Conservation (phyloP, 1,284 basidiomycete genomes). For the Melampsora americana region DNA sequence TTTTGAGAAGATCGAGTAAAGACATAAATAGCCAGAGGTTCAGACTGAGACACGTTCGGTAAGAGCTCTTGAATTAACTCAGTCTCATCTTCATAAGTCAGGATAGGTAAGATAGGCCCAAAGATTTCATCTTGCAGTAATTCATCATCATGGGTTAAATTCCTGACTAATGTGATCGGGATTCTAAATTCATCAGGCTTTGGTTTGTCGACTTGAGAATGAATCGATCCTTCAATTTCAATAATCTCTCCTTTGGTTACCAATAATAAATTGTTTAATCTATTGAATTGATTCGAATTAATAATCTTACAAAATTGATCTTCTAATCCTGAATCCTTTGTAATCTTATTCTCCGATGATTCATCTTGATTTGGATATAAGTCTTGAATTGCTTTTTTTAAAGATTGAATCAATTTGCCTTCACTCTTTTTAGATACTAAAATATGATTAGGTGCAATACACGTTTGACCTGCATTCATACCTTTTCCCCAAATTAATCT, state of each 20-base stretch:
- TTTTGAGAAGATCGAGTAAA: slow-evolving; percentile 51
- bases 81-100: slow-evolving; percentile 36
- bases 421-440: slow-evolving; percentile 50
- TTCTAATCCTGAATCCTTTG: not conserved
- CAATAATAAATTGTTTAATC: slow-evolving; percentile 52
- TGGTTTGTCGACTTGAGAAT: slow-evolving; percentile 44
- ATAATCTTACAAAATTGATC: slow-evolving; percentile 50
- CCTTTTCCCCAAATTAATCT: slow-evolving; percentile 56
- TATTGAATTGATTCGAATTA: slow-evolving; percentile 53
- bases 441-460: slow-evolving; percentile 54
- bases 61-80: slow-evolving; percentile 49
- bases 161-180: slow-evolving; percentile 52
- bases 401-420: slow-evolving; percentile 50
- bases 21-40: slow-evolving; percentile 55
- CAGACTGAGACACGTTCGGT: slow-evolving; percentile 54
- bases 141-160: slow-evolving; percentile 52
- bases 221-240: slow-evolving; percentile 49
- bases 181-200: slow-evolving; percentile 47
- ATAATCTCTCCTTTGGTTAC: slow-evolving; percentile 54
- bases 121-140: slow-evolving; percentile 56
- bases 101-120: slow-evolving; percentile 55
- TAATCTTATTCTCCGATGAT: not conserved
- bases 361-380: slow-evolving; percentile 50
- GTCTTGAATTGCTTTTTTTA: slow-evolving; percentile 50
- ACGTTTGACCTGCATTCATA: slow-evolving; percentile 55